Conservation (phyloP, 495 filamentous ascomycete species). For the Talaromyces ruber region DNA sequence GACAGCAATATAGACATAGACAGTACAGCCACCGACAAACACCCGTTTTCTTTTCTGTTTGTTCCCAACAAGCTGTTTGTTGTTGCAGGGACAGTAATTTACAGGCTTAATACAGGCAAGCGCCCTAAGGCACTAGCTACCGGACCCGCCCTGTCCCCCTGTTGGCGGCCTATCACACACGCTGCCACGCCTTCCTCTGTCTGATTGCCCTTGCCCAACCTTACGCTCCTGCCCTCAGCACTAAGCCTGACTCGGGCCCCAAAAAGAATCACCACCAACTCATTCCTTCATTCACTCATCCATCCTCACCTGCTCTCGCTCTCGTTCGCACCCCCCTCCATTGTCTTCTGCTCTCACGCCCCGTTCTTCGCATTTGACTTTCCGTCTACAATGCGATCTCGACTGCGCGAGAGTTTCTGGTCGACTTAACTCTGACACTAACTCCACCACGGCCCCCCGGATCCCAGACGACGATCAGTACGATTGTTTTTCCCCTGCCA, state of each 20-base stretch:
- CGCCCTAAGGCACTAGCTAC: not conserved
- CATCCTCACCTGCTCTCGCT: not conserved
- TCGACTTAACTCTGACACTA: not conserved
- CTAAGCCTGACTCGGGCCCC: conserved; percentile 2
- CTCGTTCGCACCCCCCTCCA: not conserved
- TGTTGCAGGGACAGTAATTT: not conserved
- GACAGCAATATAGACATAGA: no score
- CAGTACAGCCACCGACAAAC: not conserved
- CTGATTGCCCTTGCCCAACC: not conserved
- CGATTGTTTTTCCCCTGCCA: not conserved
- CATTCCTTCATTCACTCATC: conserved; percentile 4
- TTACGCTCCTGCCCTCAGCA: not conserved
- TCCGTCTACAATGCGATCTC: not conserved
- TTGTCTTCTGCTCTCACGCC: conserved; percentile 5
- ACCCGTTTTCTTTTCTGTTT: not conserved
- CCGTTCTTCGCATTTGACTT: conserved; percentile 4
- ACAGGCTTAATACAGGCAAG: not conserved
- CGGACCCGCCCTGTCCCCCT: not conserved
- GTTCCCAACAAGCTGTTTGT: not conserved
- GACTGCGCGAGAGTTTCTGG: not conserved
- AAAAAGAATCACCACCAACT: not conserved
- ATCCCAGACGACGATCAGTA: not conserved
- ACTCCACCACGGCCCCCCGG: conserved; percentile 1
- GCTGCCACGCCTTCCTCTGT: not conserved
- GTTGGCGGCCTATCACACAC: not conserved